Base-by-base conservation (phyloP, 2,329 filamentous ascomycete genomes). In the Ascochyta clinopodiicola region DNA sequence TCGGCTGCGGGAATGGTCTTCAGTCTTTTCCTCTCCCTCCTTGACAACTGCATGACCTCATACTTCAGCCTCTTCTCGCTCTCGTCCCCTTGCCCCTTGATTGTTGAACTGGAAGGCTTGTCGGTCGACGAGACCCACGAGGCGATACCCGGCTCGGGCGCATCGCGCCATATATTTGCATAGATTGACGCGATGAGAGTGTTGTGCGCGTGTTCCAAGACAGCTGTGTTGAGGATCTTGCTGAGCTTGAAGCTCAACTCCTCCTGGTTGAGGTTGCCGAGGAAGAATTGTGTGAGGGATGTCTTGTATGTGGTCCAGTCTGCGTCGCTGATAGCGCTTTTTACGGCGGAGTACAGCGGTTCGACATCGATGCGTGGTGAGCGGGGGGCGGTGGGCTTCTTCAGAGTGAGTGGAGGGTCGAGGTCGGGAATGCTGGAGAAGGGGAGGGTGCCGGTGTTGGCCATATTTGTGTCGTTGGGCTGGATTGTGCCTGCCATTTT, bases 101-200 rank as follows among this genome's bases (percentile, higher is more conserved):
- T 89, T 15, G 94, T 89, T 2, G 92, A 46, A 86, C 82, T 36
- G 78, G 52, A 87, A 44, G 86, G 87, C 17, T 94, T 96, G 59
- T 95, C 94, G 59, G 84, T 86, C 31, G 85, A 84, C 35, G 83
- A 83, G 43, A 88, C 86, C 84, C 84, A 88, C 64, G 80, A 82
- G 57, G 86, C 86, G 55, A 87, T 83, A 38, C 85, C 84, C 54
- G 85, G 81, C 49, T 86, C 84, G 1, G 86, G 86, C 29, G 83
- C 76, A 66, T 88, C 86, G 66, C 85, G 81, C 56, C 77, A 78
- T 21, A 82, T 77, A 64, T 88, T 88, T 21, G 80, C 82, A 59
- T 84, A 82, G 44, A 88, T 80, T 21, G 83, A 82, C 63, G 81
- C 79, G 55, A 88, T 71, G 37, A 88, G 80, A 42, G 84, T 82